phyloP scores from a whole-genome alignment of 495 filamentous ascomycete genomes.

The Tuber borchii region DNA sequence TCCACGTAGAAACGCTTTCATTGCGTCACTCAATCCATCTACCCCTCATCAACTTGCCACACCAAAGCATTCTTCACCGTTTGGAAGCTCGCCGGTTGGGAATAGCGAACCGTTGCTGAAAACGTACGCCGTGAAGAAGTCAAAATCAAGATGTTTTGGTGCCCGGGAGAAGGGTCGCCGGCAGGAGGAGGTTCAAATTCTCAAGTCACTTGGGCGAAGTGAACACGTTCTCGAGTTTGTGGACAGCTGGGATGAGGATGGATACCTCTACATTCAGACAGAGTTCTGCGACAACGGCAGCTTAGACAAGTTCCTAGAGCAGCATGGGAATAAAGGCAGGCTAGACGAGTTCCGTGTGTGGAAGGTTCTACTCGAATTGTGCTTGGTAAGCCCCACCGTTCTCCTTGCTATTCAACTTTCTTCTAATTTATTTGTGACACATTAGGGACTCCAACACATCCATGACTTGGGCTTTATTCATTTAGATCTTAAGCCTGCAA shows the following conservation, averaged over 20 bases:
- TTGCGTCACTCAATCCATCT: conserved; percentile 26
- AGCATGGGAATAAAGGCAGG: conserved; percentile 71
- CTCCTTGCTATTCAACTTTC: conserved; percentile 5
- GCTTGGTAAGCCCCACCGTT: conserved; percentile 54
- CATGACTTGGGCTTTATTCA: conserved; percentile 85
- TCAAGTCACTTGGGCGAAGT: conserved; percentile 62
- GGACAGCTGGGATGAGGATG: conserved; percentile 75
- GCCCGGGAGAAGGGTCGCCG: conserved; percentile 66
- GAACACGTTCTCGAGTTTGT: conserved; percentile 78
- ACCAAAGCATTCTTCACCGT: conserved; percentile 47
- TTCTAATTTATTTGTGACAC: conserved; percentile 42
- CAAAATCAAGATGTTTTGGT: conserved; percentile 68
- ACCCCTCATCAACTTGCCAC: conserved; percentile 39
- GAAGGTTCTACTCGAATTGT: conserved; percentile 86
- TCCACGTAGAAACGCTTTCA: conserved; percentile 23
- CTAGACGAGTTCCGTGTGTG: conserved; percentile 96
- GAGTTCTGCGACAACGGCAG: conserved; percentile 93
- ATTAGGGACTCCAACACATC: conserved; percentile 76
- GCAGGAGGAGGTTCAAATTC: conserved; percentile 69
- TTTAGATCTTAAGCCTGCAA: conserved; percentile 91
- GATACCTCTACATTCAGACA: conserved; percentile 88
- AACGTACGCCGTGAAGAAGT: conserved; percentile 90
- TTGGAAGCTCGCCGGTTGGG: conserved; percentile 34
- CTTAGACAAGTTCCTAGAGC: conserved; percentile 69
- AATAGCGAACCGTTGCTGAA: conserved; percentile 47